phyloP scores from a whole-genome alignment of 208 protist genomes.

The Wallacemonas rigidus region DNA sequence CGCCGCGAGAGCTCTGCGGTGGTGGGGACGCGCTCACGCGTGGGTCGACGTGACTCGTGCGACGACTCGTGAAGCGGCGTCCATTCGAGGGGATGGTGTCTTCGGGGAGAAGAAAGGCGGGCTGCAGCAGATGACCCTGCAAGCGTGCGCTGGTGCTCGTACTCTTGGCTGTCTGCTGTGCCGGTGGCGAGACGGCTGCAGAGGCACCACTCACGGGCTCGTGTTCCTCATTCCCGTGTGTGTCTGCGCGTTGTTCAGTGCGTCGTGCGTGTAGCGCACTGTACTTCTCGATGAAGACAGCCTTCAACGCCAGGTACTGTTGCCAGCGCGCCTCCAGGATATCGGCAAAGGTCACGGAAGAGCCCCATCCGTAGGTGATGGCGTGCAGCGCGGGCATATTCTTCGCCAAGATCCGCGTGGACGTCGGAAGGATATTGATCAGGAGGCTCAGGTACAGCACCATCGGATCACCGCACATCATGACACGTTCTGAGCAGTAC shows the following conservation, averaged over 20 bases:
- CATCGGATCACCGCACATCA: constrained; percentile 74
- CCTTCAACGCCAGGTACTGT: constrained; percentile 38
- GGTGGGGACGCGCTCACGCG: neutral
- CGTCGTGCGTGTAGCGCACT: constrained; percentile 8
- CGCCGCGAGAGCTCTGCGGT: constrained; percentile 16
- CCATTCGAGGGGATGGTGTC: constrained; percentile 10
- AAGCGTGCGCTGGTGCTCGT: constrained; percentile 3
- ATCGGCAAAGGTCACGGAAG: constrained; percentile 44
- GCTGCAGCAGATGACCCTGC: neutral
- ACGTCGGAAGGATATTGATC: constrained; percentile 43
- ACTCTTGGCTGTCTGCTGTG: constrained; percentile 6
- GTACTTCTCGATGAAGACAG: constrained; percentile 10
- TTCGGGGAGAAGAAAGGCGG: neutral
- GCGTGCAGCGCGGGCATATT: constrained; percentile 55
- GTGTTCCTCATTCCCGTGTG: neutral
- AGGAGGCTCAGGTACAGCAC: constrained; percentile 79
- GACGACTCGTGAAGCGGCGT: constrained; percentile 6
- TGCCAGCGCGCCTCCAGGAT: constrained; percentile 52
- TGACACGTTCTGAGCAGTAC: constrained; percentile 54
- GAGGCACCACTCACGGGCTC: too few species aligned
- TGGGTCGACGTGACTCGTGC: constrained; percentile 4
- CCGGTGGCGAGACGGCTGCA: neutral
- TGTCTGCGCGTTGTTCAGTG: neutral
- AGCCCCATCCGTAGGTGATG: constrained; percentile 75
- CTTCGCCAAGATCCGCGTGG: constrained; percentile 45